Evolutionary conservation across 345 rosid genomes (phyloP).

Genomic region (Eucalyptus tenuipes): DNA sequence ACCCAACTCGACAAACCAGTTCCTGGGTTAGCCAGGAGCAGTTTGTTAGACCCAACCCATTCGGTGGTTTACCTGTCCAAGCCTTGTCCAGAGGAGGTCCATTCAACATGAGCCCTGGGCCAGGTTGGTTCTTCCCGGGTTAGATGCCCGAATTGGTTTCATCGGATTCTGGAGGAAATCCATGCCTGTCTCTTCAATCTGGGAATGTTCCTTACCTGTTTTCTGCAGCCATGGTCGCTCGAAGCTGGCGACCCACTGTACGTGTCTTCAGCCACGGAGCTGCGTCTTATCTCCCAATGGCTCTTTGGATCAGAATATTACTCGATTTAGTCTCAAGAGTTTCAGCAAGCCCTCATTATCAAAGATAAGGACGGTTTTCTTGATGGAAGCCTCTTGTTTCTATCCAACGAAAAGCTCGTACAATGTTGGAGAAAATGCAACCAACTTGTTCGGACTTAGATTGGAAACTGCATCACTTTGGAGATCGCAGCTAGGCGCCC

Average conservation of each 20-base stretch:
- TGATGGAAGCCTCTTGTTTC: not conserved
- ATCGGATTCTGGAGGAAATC: not conserved
- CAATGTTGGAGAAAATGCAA: not conserved
- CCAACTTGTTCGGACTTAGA: rapidly evolving
- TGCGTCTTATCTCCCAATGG: not conserved
- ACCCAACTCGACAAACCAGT: not conserved
- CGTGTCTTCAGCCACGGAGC: not conserved
- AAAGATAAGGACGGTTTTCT: rapidly evolving
- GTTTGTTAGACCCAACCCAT: not conserved
- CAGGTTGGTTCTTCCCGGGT: not conserved
- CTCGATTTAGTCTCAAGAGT: not conserved
- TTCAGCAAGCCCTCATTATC: rapidly evolving
- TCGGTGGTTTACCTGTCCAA: not conserved
- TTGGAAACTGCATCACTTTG: rapidly evolving
- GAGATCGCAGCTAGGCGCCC: rapidly evolving
- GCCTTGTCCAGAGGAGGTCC: not conserved
- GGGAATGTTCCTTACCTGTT: not conserved
- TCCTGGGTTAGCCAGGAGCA: not conserved
- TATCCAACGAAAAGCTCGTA: not conserved
- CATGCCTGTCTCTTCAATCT: not conserved
- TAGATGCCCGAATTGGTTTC: not conserved
- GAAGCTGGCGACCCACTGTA: not conserved
- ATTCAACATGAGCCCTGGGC: not conserved
- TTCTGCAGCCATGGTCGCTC: rapidly evolving
- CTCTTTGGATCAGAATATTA: not conserved